Evolutionary conservation across 306 rosid species (phyloP), one percentile per base, ranked within the genome.

Genomic region (Malus sieversii): DNA sequence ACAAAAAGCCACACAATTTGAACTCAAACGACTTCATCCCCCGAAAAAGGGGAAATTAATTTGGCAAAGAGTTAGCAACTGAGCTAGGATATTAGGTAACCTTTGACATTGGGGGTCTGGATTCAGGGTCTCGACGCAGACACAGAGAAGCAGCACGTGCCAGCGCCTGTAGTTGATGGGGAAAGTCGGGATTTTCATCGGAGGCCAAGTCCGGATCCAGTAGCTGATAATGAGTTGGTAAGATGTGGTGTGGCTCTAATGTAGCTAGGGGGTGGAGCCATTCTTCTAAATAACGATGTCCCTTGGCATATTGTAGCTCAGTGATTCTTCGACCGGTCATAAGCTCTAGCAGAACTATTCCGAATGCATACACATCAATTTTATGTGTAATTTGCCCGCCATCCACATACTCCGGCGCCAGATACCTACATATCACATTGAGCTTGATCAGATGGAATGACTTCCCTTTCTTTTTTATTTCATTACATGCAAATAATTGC

Each of bases 351-450:
- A 95, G 76, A 78, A 95, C 87, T 75, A 92, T 79, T 70, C 97
- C 98, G 66, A 92, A 95, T 80, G 98, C 97, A 51, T 95, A 92
- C 40, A 92, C 97, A 76, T 95, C 98, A 51, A 87, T 89, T 86
- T 90, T 95, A 66, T 84, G 88, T 8, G 98, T 87, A 75, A 90
- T 86, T 69, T 89, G 85, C 70, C 93, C 92, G 12, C 92, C 80
- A 20, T 90, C 93, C 42, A 86, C 82, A 85, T 86, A 87, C 82
- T 95, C 98, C 29, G 93, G 98, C 42, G 98, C 98, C 76, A 92
- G 87, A 79, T 95, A 95, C 92, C 98, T 92, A 82, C 29, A 66
- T 46, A 52, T 83, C 65, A 82, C 57, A 71, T 77, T 60, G 80
- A 69, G 33, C 53, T 71, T 70, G 73, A 58, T 84, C 69, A 77